phyloP scores from a whole-genome alignment of 495 filamentous ascomycete genomes.

The Penicillium desertorum region DNA sequence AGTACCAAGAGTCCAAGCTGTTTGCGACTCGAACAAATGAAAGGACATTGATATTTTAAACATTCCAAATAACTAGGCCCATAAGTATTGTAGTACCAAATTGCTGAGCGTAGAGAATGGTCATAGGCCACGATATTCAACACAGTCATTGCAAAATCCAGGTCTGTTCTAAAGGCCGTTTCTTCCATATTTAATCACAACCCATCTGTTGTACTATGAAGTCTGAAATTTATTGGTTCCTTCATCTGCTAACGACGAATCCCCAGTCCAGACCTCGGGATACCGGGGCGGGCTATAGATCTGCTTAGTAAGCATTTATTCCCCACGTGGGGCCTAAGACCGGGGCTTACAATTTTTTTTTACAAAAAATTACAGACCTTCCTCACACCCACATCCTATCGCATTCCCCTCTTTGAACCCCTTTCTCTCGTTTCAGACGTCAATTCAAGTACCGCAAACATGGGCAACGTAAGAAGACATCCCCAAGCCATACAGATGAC shows the following conservation, averaged over 20 bases:
- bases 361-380: conserved; percentile 11
- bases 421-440: neutral
- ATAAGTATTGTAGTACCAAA: neutral
- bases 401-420: neutral
- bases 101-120: neutral
- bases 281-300: too few species aligned
- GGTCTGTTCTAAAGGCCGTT: too few species aligned
- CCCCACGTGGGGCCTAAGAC: conserved; percentile 13
- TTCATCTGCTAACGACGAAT: too few species aligned
- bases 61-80: neutral
- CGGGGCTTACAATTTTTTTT: conserved; percentile 10
- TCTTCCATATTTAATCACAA: too few species aligned
- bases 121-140: neutral
- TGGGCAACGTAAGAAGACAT: conserved; percentile 25
- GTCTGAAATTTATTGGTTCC: too few species aligned
- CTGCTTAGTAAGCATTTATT: conserved; percentile 3
- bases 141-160: too few species aligned
- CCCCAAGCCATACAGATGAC: neutral
- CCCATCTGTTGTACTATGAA: neutral
- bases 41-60: neutral
- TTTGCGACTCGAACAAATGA: neutral
- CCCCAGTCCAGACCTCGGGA: too few species aligned
- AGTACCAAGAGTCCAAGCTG: neutral
- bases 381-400: neutral
- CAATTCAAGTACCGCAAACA: conserved; percentile 15